These are phyloP conservation scores for Pharus latifolius DNA, from an alignment of 176 grass and related monocot species.

Conservation along the genomic window DNA sequence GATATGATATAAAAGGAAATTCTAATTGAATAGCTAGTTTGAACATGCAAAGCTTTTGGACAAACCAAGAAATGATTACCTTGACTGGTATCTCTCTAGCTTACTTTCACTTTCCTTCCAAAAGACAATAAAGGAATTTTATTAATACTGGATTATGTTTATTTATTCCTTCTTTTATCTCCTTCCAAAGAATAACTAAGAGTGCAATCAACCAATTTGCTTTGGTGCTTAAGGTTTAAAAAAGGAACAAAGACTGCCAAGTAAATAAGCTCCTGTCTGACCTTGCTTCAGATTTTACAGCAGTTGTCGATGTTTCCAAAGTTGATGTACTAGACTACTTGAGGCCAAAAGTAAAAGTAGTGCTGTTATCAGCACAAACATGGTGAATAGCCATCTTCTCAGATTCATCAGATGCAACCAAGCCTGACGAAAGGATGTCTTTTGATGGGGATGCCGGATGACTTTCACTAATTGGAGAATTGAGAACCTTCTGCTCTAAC, in stretches of 20 bases:
- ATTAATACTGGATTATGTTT: background rate
- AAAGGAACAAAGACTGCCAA: background rate
- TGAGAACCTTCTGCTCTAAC: constrained; percentile 14
- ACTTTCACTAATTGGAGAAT: background rate
- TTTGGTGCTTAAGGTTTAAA: background rate
- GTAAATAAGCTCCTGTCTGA: constrained; percentile 25
- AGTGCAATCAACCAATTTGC: background rate
- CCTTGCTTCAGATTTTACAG: constrained; percentile 14
- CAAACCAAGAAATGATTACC: too few relatives aligned
- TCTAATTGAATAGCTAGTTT: background rate
- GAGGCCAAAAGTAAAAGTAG: constrained; percentile 18
- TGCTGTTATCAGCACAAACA: constrained; percentile 16
- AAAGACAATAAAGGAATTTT: background rate
- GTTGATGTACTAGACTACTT: constrained; percentile 11
- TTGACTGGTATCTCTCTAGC: background rate
- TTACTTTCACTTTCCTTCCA: background rate
- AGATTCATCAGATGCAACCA: constrained; percentile 24
- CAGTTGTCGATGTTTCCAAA: constrained; percentile 12
- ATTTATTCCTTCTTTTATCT: background rate
- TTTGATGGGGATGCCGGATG: constrained; percentile 9
- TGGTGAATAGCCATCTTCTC: constrained; percentile 15
- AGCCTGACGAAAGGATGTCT: constrained; percentile 3
- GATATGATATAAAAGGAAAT: background rate
- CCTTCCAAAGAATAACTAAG: background rate
- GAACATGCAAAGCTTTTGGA: background rate